Base-by-base conservation (phyloP, 495 filamentous ascomycete species). In the Cairneyella variabilis region DNA sequence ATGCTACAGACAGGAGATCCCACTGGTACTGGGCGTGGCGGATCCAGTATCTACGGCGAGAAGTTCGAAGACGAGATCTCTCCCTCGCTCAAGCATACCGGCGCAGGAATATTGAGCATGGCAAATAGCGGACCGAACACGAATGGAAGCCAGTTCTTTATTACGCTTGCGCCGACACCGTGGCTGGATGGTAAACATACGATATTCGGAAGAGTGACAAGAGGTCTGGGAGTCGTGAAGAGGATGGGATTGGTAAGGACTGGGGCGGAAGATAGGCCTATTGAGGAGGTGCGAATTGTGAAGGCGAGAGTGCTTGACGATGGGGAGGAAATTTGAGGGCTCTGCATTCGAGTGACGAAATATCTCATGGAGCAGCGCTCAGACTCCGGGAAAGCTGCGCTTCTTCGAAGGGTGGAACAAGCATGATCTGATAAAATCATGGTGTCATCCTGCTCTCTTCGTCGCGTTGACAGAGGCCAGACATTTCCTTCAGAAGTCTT, bases 171-270 rank as follows among this genome's bases (percentile, higher is more conserved):
- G 28, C 95, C 95, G 2, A 93, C 95, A 17, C 93, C 93, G 1
- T 97, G 93, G 93, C 71, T 98, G 54, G 95, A 98, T 71, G 91
- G 90, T 23, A 96, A 96, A 68, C 93, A 98, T 70, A 96, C 93
- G 5, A 96, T 98, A 59, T 98, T 98, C 66, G 93, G 95, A 8
- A 73, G 95, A 38, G 90, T 98, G 21, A 93, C 89, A 71, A 82
- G 69, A 51, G 93, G 93, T 7, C 82, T 98, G 77, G 69, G 75
- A 30, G 75, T 95, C 7, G 86, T 98, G 37, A 83, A 89, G 73
- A 76, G 91, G 48, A 90, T 98, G 85, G 95, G 93, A 2, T 66
- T 93, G 52, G 90, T 95, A 34, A 93, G 88, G 76, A 96, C 90
- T 2, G 90, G 82, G 16, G 63, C 61, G 16, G 87, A 90, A 53